Percentiles rank a stretch among this genome's conserved stretches.
Evolutionary conservation across 2,329 filamentous ascomycete species (phyloP).

Genomic region (Orbilia quercus): DNA sequence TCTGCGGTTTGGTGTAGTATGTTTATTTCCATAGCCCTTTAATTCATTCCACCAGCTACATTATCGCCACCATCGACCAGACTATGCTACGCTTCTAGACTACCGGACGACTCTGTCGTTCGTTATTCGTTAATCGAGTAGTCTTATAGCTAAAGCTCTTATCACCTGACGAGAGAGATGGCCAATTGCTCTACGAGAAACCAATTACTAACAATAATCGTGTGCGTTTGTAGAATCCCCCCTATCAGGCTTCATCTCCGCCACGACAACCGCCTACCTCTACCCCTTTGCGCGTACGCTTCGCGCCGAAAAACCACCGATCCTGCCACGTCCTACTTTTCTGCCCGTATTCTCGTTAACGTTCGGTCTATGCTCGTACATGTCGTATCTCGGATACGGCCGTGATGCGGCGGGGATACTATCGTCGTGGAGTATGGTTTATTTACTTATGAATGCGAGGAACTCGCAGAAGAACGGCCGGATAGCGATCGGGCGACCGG

Average conservation of each 20-base stretch:
- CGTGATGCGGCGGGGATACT: conserved; percentile 58
- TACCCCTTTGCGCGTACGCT: conserved; percentile 54
- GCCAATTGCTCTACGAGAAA: too few relatives aligned
- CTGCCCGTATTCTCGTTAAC: conserved; percentile 58
- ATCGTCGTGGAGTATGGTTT: conserved; percentile 59
- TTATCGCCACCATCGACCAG: too few relatives aligned
- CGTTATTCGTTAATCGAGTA: neutral
- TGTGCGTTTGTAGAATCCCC: conserved; percentile 25
- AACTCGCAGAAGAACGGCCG: conserved; percentile 25
- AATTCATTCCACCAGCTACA: too few relatives aligned
- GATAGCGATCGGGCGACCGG: conserved; percentile 33
- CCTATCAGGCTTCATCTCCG: conserved; percentile 17
- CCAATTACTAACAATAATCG: too few relatives aligned
- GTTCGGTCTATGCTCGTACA: conserved; percentile 57
- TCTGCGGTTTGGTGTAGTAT: conserved; percentile 45
- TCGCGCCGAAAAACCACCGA: conserved; percentile 44
- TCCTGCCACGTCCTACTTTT: conserved; percentile 56
- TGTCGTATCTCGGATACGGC: conserved; percentile 58
- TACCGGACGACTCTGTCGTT: too few relatives aligned
- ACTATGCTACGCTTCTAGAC: too few relatives aligned
- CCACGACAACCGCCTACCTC: conserved; percentile 19
- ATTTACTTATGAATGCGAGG: conserved; percentile 57
- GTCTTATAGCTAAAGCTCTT: too few relatives aligned
- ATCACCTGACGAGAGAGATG: too few relatives aligned
- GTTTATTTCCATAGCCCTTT: too few relatives aligned